Percentiles rank a stretch among this genome's conserved stretches.
Evolutionary conservation across 371 early-diverging fungal genomes (phyloP).

Genomic region (Globomyces sp.): DNA sequence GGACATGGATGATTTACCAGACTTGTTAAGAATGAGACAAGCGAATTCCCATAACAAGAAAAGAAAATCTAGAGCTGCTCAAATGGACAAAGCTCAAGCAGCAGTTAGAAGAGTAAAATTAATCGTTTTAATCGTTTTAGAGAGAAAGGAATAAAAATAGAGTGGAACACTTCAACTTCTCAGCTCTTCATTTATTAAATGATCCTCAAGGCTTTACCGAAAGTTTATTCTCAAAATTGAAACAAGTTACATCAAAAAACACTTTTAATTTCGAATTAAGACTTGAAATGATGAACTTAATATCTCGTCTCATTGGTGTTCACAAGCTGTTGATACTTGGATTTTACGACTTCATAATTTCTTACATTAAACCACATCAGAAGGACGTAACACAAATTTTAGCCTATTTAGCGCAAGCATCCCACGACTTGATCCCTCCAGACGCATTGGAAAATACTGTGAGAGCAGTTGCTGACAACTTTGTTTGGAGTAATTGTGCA

Average conservation of each 20-base stretch:
- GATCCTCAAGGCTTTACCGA: slow-evolving; percentile 95
- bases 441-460: slow-evolving; percentile 83
- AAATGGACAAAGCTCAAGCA: slow-evolving; percentile 72
- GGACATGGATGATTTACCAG: slow-evolving; percentile 54
- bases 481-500: slow-evolving; percentile 86
- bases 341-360: slow-evolving; percentile 83
- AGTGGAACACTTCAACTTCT: slow-evolving; percentile 83
- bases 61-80: slow-evolving; percentile 69
- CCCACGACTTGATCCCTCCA: slow-evolving; percentile 90
- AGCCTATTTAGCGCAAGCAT: slow-evolving; percentile 85
- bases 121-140: slow-evolving; percentile 1
- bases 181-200: slow-evolving; percentile 88
- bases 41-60: slow-evolving; percentile 76
- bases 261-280: slow-evolving; percentile 75
- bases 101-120: slow-evolving; percentile 62
- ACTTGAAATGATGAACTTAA: slow-evolving; percentile 85
- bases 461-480: slow-evolving; percentile 89
- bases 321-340: slow-evolving; percentile 87
- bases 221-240: slow-evolving; percentile 77
- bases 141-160: slow-evolving; percentile 62
- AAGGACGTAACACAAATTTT: slow-evolving; percentile 90
- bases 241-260: slow-evolving; percentile 52
- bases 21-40: slow-evolving; percentile 74
- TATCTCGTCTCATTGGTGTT: slow-evolving; percentile 89
- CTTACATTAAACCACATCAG: slow-evolving; percentile 90